Percentiles rank a stretch among this genome's conserved stretches.
Evolutionary conservation across 257 asterid species (phyloP).

Genomic region (Solanum dulcamara): DNA sequence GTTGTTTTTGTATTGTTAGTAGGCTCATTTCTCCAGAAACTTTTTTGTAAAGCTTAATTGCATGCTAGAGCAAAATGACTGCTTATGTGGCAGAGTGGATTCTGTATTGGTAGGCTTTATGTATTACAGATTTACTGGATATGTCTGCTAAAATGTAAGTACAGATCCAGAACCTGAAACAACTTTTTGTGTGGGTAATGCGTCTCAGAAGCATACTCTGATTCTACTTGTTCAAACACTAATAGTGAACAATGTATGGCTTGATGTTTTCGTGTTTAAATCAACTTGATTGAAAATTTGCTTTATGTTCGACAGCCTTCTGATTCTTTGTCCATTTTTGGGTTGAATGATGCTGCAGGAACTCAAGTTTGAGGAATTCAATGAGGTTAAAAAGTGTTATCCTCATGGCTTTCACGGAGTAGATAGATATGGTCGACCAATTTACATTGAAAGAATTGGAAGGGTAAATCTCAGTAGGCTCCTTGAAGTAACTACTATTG

Average conservation of each 20-base stretch:
- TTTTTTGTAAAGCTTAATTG: neutral
- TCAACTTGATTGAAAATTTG: neutral
- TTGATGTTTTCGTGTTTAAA: neutral
- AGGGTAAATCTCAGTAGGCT: constrained; percentile 36
- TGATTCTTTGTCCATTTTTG: neutral
- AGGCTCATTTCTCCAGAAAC: neutral
- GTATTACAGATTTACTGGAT: neutral
- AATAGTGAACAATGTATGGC: neutral
- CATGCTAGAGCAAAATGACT: neutral
- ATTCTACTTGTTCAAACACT: neutral
- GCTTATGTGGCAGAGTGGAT: neutral
- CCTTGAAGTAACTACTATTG: constrained; percentile 41
- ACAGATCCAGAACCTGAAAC: neutral
- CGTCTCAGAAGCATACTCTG: neutral
- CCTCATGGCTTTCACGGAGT: constrained; percentile 87
- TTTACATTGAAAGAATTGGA: constrained; percentile 69
- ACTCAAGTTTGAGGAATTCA: constrained; percentile 38
- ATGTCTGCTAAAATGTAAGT: neutral
- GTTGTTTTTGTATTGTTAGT: neutral
- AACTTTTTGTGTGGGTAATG: neutral
- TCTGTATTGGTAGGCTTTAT: neutral
- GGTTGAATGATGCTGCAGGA: constrained; percentile 31
- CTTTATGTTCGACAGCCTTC: neutral
- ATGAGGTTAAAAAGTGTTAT: constrained; percentile 46
- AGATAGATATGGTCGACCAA: constrained; percentile 62